phyloP scores from a whole-genome alignment of 2,329 filamentous ascomycete genomes.

The Neofusicoccum kwambonambiense region DNA sequence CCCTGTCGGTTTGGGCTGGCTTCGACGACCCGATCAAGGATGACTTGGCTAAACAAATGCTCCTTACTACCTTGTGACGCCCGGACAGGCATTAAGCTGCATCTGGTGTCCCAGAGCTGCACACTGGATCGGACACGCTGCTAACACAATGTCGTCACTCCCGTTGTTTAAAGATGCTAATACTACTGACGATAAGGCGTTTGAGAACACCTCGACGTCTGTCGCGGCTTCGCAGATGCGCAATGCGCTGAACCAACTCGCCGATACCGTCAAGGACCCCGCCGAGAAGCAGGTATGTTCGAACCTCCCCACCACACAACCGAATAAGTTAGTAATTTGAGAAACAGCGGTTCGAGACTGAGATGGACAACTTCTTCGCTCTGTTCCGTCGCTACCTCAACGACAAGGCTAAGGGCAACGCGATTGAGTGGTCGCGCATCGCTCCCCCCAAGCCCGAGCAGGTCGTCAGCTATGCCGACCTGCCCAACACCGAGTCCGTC shows the following conservation, averaged over 20 bases:
- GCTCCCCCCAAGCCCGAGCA: constrained; percentile 88
- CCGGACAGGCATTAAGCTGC: not conserved
- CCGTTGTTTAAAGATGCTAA: not conserved
- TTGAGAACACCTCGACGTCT: constrained; percentile 98
- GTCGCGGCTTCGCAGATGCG: constrained; percentile 99
- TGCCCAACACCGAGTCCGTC: constrained; percentile 85
- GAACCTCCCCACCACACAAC: not conserved
- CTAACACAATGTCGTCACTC: constrained; percentile 8
- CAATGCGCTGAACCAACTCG: constrained; percentile 89
- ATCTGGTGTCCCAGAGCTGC: not conserved
- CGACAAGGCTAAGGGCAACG: constrained; percentile 97
- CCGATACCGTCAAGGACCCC: constrained; percentile 83
- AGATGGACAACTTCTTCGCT: constrained; percentile 99
- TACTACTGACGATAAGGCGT: constrained; percentile 62
- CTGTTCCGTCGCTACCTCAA: constrained; percentile 98
- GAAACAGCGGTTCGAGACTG: constrained; percentile 82
- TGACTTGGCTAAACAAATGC: not conserved
- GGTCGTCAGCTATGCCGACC: constrained; percentile 90
- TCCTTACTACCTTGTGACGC: not conserved
- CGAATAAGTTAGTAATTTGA: constrained; percentile 19
- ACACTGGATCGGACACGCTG: constrained; percentile 8
- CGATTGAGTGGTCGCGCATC: constrained; percentile 95
- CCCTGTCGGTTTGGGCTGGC: constrained; percentile 7
- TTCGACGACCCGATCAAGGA: not conserved
- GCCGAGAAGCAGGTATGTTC: constrained; percentile 70